phyloP scores from a whole-genome alignment of 257 asterid genomes.

The Striga asiatica region DNA sequence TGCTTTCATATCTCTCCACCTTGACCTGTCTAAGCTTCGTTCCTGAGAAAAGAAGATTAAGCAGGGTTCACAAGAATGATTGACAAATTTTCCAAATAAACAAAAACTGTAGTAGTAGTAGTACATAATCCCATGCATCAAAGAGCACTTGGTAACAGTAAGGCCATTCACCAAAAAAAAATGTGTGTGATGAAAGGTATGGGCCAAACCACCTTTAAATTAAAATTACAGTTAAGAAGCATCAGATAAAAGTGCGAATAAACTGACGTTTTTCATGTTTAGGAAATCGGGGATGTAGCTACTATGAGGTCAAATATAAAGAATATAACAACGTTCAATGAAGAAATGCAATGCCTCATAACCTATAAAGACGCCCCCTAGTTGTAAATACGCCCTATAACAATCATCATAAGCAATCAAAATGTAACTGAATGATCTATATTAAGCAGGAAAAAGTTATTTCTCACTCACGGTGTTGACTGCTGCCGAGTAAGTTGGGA shows the following conservation, averaged over 20 bases:
- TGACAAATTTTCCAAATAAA: background rate
- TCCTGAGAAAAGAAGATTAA: slow-evolving; percentile 27
- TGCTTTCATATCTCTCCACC: slow-evolving; percentile 30
- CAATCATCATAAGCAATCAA: background rate
- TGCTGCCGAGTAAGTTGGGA: slow-evolving; percentile 40
- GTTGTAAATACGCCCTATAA: slow-evolving; percentile 3
- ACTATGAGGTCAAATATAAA: background rate
- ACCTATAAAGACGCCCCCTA: background rate
- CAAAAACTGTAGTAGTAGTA: background rate
- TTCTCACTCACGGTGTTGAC: slow-evolving; percentile 40
- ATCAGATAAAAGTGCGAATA: too few relatives aligned
- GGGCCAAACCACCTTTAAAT: too few relatives aligned
- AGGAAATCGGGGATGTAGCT: background rate
- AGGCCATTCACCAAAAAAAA: too few relatives aligned
- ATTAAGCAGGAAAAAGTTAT: background rate
- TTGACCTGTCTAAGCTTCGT: slow-evolving; percentile 34
- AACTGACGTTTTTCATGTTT: slow-evolving; percentile 10
- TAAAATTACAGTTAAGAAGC: background rate
- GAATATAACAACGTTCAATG: background rate
- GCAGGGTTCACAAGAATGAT: slow-evolving; percentile 1
- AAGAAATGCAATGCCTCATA: background rate
- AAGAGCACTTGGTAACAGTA: slow-evolving; percentile 3
- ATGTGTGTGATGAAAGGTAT: too few relatives aligned
- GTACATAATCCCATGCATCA: slow-evolving; percentile 2
- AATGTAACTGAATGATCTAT: background rate